These are phyloP conservation scores for Colletotrichum australisinense DNA, from an alignment of 2,329 filamentous ascomycete species.

Conservation along the genomic window DNA sequence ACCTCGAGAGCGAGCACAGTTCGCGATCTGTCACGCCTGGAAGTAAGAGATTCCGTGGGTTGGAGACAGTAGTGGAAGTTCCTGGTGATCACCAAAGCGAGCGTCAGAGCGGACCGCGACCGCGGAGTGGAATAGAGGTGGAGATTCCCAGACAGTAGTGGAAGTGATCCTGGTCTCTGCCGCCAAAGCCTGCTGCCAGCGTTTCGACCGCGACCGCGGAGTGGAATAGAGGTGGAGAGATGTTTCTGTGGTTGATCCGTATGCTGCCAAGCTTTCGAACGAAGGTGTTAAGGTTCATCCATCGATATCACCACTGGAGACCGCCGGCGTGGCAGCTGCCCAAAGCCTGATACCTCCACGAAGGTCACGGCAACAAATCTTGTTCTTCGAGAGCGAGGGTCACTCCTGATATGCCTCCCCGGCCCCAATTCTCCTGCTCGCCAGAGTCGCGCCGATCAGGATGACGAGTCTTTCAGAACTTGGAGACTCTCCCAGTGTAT, in stretches of 20 bases:
- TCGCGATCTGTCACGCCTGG: conserved; percentile 26
- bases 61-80: conserved; percentile 28
- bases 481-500: conserved; percentile 37
- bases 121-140: conserved; percentile 21
- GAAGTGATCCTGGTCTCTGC: too few species aligned
- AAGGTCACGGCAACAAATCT: conserved; percentile 14
- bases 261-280: conserved; percentile 10
- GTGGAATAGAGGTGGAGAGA: conserved; percentile 15
- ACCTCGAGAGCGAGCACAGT: conserved; percentile 23
- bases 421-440: conserved; percentile 26
- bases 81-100: conserved; percentile 10
- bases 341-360: conserved; percentile 1
- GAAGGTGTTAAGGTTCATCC: conserved; percentile 17
- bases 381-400: conserved; percentile 33
- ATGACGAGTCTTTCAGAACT: conserved; percentile 37
- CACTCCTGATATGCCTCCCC: conserved; percentile 31
- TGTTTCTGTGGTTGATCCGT: neutral
- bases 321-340: conserved; percentile 26
- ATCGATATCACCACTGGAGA: neutral
- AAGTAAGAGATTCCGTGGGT: conserved; percentile 21
- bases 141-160: too few species aligned
- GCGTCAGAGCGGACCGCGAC: conserved; percentile 11
- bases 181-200: too few species aligned
- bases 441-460: conserved; percentile 4
- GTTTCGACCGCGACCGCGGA: conserved; percentile 22